A percentile compares a stretch with the other conserved stretches of the same genome.
phyloP scores from a whole-genome alignment of 2,329 filamentous ascomycete species.

The Cordyceps fumosorosea region DNA sequence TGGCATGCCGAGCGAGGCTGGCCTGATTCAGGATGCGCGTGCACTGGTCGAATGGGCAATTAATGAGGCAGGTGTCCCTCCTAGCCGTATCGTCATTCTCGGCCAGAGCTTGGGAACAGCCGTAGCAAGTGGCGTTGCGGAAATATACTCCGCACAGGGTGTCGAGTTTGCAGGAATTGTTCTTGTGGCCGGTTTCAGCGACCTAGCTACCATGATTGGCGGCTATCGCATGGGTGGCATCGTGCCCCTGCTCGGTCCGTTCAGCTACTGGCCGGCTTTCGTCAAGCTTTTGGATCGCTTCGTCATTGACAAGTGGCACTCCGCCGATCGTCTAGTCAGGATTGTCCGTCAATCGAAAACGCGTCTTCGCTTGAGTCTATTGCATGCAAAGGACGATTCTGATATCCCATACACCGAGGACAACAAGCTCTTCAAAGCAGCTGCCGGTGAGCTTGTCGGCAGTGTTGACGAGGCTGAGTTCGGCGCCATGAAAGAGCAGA shows the following conservation, averaged over 20 bases:
- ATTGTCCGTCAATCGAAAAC: constrained; percentile 45
- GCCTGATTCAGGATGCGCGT: constrained; percentile 72
- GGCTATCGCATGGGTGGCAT: constrained; percentile 74
- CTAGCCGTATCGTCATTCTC: constrained; percentile 69
- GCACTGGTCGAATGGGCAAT: constrained; percentile 69
- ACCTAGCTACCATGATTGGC: constrained; percentile 63
- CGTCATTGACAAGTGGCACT: constrained; percentile 78
- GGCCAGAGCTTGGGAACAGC: constrained; percentile 88
- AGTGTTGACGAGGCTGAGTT: constrained; percentile 32
- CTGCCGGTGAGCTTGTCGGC: constrained; percentile 44
- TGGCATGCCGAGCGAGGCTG: constrained; percentile 72
- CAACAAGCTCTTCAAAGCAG: constrained; percentile 54
- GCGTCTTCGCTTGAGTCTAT: constrained; percentile 58
- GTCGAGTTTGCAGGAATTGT: constrained; percentile 73
- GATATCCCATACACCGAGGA: constrained; percentile 75
- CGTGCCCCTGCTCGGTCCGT: constrained; percentile 71
- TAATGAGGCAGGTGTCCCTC: constrained; percentile 54
- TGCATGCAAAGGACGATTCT: constrained; percentile 75
- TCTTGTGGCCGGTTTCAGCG: constrained; percentile 73
- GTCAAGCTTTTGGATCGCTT: constrained; percentile 53
- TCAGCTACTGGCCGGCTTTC: constrained; percentile 60
- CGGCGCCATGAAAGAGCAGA: constrained; percentile 38
- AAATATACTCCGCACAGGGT: constrained; percentile 56
- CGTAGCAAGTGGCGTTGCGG: constrained; percentile 66
- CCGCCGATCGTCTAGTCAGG: constrained; percentile 56